Evolutionary conservation across 495 filamentous ascomycete genomes (phyloP).

Genomic region (Podospora appendiculata): DNA sequence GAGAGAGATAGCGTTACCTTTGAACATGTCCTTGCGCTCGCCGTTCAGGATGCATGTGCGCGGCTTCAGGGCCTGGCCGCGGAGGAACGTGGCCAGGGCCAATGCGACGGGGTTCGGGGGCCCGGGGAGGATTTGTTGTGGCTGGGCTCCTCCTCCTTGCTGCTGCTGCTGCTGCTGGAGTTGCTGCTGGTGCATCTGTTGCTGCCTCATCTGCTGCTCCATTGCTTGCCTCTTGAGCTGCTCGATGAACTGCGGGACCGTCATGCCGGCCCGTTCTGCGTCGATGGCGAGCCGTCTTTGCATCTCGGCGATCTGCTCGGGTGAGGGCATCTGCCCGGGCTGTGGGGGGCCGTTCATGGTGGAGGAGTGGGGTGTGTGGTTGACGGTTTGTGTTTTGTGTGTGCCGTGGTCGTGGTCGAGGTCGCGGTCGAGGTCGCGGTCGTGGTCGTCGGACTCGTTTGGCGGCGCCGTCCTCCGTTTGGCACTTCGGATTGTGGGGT

Average conservation of each 20-base stretch:
- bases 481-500: no score
- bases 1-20: conserved; percentile 46
- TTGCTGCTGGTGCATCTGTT: conserved; percentile 48
- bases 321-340: conserved; percentile 42
- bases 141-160: conserved; percentile 47
- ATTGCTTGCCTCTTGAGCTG: conserved; percentile 45
- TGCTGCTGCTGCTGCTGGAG: conserved; percentile 28
- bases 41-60: conserved; percentile 91
- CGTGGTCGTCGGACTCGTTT: no score
- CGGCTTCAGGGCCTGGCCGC: conserved; percentile 76
- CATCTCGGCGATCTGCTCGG: conserved; percentile 78
- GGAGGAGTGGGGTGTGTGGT: no score
- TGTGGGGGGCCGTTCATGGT: no score
- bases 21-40: conserved; percentile 97
- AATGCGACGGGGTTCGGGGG: conserved; percentile 82
- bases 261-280: conserved; percentile 67
- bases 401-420: no score
- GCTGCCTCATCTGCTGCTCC: conserved; percentile 62
- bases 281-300: conserved; percentile 75
- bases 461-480: no score
- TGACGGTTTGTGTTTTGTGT: no score
- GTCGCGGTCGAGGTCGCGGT: no score
- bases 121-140: conserved; percentile 56
- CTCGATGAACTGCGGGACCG: conserved; percentile 65
- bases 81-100: conserved; percentile 84